These are phyloP conservation scores for Boletus rufocinnamomeus DNA, from an alignment of 768 basidiomycete genomes.

Conservation along the genomic window DNA sequence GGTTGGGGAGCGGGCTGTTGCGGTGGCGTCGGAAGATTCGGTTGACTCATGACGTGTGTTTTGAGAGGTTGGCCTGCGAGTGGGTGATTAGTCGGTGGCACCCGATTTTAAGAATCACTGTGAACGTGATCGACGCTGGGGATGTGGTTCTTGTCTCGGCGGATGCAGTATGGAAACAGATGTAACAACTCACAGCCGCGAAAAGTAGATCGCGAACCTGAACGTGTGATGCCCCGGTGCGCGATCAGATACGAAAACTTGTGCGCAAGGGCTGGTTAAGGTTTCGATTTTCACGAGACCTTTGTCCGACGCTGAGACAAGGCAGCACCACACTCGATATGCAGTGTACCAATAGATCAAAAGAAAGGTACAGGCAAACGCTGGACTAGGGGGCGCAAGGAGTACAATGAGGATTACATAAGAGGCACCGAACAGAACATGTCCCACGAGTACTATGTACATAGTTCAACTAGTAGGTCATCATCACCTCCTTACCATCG, in stretches of 20 bases:
- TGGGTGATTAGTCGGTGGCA: constrained; percentile 1
- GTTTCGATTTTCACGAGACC: not conserved
- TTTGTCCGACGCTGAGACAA: not conserved
- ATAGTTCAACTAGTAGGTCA: too few species aligned
- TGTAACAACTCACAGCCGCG: constrained; percentile 10
- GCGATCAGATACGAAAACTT: constrained; percentile 5
- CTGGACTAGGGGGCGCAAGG: constrained; percentile 1
- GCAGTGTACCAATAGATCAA: not conserved
- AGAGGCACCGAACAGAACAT: too few species aligned
- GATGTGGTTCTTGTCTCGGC: not conserved
- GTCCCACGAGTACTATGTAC: too few species aligned
- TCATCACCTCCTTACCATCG: too few species aligned
- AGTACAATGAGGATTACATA: constrained; percentile 4
- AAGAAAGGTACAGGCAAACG: not conserved
- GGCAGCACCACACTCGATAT: not conserved
- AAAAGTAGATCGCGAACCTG: constrained; percentile 5
- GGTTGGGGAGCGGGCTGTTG: constrained; percentile 20
- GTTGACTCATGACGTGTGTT: constrained; percentile 28
- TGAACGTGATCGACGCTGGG: not conserved
- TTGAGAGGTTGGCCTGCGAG: not conserved
- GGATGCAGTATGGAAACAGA: not conserved
- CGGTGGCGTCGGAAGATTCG: constrained; percentile 27
- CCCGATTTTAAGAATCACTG: not conserved
- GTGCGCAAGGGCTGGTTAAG: not conserved
- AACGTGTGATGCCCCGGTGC: not conserved